phyloP scores from a whole-genome alignment of 352 stramenopile genomes.

The Globisporangium canariense region DNA sequence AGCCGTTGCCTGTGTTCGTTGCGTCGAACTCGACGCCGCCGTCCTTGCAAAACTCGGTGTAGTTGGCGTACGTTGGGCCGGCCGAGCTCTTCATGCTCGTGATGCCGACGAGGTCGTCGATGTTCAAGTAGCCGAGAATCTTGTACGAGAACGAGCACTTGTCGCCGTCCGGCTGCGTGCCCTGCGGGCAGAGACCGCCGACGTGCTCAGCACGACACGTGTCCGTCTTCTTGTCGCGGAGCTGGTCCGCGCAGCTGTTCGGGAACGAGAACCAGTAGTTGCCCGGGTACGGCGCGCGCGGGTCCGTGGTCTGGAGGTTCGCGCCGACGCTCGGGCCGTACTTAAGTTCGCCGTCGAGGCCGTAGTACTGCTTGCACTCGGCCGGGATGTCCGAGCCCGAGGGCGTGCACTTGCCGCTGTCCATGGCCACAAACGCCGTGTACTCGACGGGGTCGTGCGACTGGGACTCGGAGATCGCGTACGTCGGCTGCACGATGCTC shows the following conservation, averaged over 20 bases:
- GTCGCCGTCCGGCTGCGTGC: slow-evolving; percentile 37
- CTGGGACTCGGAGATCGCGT: slow-evolving; percentile 45
- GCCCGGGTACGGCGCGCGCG: slow-evolving; percentile 51
- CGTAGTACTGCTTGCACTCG: slow-evolving; percentile 47
- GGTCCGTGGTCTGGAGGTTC: slow-evolving; percentile 36
- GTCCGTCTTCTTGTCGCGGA: slow-evolving; percentile 44
- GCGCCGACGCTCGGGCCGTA: slow-evolving; percentile 51
- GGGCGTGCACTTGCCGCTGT: slow-evolving; percentile 55
- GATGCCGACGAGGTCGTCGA: slow-evolving; percentile 60
- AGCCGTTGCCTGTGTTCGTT: slow-evolving; percentile 34
- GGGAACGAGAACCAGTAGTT: slow-evolving; percentile 78
- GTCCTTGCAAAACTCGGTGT: slow-evolving; percentile 46
- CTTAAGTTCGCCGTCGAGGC: slow-evolving; percentile 36
- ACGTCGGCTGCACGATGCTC: slow-evolving; percentile 22
- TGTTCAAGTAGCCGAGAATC: slow-evolving; percentile 51
- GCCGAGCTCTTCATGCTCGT: slow-evolving; percentile 30
- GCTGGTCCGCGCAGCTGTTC: slow-evolving; percentile 44
- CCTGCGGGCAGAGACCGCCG: slow-evolving; percentile 40
- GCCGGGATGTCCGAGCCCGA: slow-evolving; percentile 27
- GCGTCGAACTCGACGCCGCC: slow-evolving; percentile 44
- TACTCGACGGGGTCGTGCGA: slow-evolving; percentile 41
- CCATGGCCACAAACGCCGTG: slow-evolving; percentile 57
- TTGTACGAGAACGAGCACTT: slow-evolving; percentile 61
- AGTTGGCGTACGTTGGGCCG: slow-evolving; percentile 27
- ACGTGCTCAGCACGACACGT: slow-evolving; percentile 32